Conservation (phyloP, 1,284 basidiomycete genomes). For the Fistulina hepatica region DNA sequence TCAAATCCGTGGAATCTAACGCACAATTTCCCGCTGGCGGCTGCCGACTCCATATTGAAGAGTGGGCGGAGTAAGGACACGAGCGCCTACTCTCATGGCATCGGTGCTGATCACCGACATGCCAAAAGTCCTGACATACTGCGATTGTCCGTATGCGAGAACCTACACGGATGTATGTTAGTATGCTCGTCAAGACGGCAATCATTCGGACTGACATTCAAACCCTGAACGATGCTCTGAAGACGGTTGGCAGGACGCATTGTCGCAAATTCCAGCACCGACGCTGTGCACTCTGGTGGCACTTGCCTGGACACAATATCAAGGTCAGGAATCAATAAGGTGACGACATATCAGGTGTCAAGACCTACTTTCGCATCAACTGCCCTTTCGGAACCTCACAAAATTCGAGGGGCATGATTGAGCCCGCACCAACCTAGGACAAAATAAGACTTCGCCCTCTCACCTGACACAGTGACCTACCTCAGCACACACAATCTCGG, state of each 20-base stretch:
- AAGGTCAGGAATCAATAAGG: too few species aligned
- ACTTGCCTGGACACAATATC: too few species aligned
- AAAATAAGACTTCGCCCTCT: background rate
- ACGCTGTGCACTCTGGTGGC: conserved; percentile 42
- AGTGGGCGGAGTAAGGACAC: conserved; percentile 49
- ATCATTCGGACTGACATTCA: conserved; percentile 26
- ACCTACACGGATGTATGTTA: conserved; percentile 29
- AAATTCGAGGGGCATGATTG: conserved; percentile 44
- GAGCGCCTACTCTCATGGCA: conserved; percentile 46
- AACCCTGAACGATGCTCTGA: conserved; percentile 33
- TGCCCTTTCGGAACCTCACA: conserved; percentile 44
- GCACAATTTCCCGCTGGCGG: conserved; percentile 22
- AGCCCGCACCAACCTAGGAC: conserved; percentile 38
- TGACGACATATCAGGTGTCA: too few species aligned
- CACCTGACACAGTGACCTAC: conserved; percentile 20
- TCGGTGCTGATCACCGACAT: conserved; percentile 40
- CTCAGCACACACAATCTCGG: conserved; percentile 41
- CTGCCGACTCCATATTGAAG: conserved; percentile 48
- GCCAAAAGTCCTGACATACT: conserved; percentile 62
- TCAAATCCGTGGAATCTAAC: background rate
- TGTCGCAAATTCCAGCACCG: conserved; percentile 47
- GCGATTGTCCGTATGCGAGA: conserved; percentile 57
- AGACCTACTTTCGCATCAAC: conserved; percentile 34
- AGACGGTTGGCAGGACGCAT: conserved; percentile 40
- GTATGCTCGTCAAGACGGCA: background rate